Evolutionary conservation across 1,284 basidiomycete species (phyloP).

Genomic region (Athelia psychrophila): DNA sequence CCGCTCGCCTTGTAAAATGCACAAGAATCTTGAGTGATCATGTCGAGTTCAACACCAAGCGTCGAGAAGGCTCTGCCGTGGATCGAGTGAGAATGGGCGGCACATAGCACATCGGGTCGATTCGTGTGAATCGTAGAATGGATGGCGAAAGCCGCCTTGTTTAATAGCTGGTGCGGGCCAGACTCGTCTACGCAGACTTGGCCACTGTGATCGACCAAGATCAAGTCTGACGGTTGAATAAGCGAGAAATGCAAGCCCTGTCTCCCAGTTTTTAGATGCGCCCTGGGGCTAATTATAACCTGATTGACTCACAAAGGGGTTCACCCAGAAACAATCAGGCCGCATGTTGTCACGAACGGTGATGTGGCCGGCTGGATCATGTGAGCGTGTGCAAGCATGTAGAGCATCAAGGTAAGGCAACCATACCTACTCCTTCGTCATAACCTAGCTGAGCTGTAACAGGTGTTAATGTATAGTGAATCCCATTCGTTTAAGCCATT

Average conservation of each 20-base stretch:
- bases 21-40: constrained; percentile 48
- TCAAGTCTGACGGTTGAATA: constrained; percentile 42
- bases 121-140: constrained; percentile 56
- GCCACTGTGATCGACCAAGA: constrained; percentile 49
- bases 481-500: constrained; percentile 3
- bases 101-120: constrained; percentile 61
- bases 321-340: constrained; percentile 54
- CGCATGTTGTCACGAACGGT: constrained; percentile 57
- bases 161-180: constrained; percentile 36
- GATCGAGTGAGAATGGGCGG: constrained; percentile 62
- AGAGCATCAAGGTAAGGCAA: no score
- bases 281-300: background rate
- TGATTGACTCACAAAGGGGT: constrained; percentile 35
- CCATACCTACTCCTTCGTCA: constrained; percentile 47
- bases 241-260: constrained; percentile 42
- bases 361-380: constrained; percentile 47
- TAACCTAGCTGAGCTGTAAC: constrained; percentile 45
- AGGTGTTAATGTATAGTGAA: no score
- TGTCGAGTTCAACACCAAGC: constrained; percentile 54
- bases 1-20: constrained; percentile 35
- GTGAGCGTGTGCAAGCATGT: no score
- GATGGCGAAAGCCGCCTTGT: constrained; percentile 47
- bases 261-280: constrained; percentile 11
- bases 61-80: constrained; percentile 63
- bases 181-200: constrained; percentile 40